Base-by-base conservation (phyloP, 176 grass and related monocot species). In the Themeda triandra region DNA sequence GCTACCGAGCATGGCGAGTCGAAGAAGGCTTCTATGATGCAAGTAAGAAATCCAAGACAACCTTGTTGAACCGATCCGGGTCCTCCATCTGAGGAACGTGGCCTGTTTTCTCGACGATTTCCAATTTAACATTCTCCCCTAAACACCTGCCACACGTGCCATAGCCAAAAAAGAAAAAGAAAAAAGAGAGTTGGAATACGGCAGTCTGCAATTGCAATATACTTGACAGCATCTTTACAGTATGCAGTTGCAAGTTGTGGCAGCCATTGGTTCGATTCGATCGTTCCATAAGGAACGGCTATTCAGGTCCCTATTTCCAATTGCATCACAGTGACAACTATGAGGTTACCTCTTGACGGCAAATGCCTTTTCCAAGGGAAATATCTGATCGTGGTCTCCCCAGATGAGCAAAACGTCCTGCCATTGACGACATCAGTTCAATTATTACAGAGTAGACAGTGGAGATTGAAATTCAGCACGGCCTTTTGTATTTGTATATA, bases 381-480 rank as follows among this genome's bases (percentile, higher is more conserved):
- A 96, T 62, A 93, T 93, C 44, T 87, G 88, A 66, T 96, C 94
- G 39, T 89, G 84, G 28, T 93, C 91, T 73, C 94, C 94, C 94
- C 94, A 93, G 28, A 96, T 48, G 2, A 91, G 86, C 31, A 96
- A 80, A 73, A 96, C 74, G 71, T 93, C 86, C 91, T 96, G 67
- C 19, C 29, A 23, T 70, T 35, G 46, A 39, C 30, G 15, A 62
- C 6, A 48, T 63, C 45, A 68, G 4, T 12, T 12, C 15, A 29
- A 5, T 44, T 48, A 13, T 46, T 28, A 0, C 17, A 5, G 0
- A 18, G 46, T 69, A 69, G 9, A 67, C 14, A 48, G 14, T 49
- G 18, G 25, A 69, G 19, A 28, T 0, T 62, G n/a, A 35, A 35
- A 35, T 35, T 35, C 3, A 35, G 32, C 4, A n/a, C n/a, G n/a